phyloP scores from a whole-genome alignment of 2,329 filamentous ascomycete species.

The Exophiala sp. region DNA sequence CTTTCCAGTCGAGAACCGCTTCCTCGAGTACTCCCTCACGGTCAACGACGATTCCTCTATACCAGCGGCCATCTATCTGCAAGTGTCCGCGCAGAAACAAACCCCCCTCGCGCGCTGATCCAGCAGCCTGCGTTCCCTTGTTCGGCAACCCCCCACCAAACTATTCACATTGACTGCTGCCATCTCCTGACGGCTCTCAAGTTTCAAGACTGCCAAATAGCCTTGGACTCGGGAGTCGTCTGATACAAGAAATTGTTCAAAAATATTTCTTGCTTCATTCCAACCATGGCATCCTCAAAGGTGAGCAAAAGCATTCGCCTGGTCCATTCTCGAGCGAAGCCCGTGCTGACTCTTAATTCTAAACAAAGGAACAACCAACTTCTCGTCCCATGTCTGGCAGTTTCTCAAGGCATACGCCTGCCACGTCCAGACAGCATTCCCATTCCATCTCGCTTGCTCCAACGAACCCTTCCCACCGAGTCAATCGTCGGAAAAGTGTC shows the following conservation, averaged over 20 bases:
- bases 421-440: constrained; percentile 54
- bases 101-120: not conserved
- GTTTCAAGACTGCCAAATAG: constrained; percentile 21
- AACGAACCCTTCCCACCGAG: constrained; percentile 76
- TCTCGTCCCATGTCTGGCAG: constrained; percentile 28
- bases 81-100: constrained; percentile 4
- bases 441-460: constrained; percentile 75
- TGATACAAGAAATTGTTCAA: constrained; percentile 1
- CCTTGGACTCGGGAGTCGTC: constrained; percentile 27
- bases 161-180: constrained; percentile 14
- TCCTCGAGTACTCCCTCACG: no score
- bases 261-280: constrained; percentile 4
- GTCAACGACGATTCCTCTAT: no score
- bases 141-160: constrained; percentile 14
- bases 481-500: constrained; percentile 92
- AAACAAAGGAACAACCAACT: constrained; percentile 27
- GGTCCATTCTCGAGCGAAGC: constrained; percentile 13
- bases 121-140: not conserved
- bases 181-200: constrained; percentile 26
- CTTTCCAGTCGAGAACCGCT: not conserved
- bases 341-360: constrained; percentile 24
- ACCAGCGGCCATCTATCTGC: constrained; percentile 3
- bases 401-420: constrained; percentile 25
- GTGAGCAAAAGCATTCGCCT: constrained; percentile 11
- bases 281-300: constrained; percentile 23